A percentile compares a stretch with the other conserved stretches of the same genome.
Conservation (phyloP, 805 yeast species). For the Maudiozyma turicensis region DNA sequence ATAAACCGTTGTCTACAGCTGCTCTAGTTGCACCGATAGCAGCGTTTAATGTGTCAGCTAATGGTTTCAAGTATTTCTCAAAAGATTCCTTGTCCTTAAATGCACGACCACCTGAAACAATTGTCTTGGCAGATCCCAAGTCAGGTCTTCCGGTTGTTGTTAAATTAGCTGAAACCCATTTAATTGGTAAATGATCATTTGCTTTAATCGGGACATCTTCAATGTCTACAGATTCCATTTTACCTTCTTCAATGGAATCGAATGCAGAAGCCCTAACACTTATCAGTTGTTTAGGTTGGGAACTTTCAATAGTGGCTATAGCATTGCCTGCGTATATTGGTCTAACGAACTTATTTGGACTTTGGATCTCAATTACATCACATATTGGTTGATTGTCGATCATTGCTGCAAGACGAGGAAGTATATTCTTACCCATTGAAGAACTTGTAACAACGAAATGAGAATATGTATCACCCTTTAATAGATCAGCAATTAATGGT, state of each 20-base stretch:
- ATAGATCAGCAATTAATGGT: conserved; percentile 45
- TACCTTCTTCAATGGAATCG: conserved; percentile 34
- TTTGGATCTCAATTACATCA: conserved; percentile 62
- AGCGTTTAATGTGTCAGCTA: conserved; percentile 76
- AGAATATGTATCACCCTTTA: conserved; percentile 31
- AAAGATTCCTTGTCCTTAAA: conserved; percentile 83
- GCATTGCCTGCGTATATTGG: conserved; percentile 97
- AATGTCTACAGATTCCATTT: conserved; percentile 38
- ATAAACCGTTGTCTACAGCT: conserved; percentile 92
- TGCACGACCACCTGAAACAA: conserved; percentile 92
- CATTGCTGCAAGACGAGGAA: conserved; percentile 81
- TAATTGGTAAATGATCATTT: not conserved
- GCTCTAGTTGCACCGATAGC: conserved; percentile 98
- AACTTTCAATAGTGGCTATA: conserved; percentile 64
- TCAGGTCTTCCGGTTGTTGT: conserved; percentile 80
- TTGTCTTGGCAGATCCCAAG: conserved; percentile 67
- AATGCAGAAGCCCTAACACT: conserved; percentile 87
- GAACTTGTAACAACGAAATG: conserved; percentile 77
- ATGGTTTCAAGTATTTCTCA: conserved; percentile 64
- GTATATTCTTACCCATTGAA: conserved; percentile 75
- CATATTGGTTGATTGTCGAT: conserved; percentile 82
- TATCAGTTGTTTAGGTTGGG: conserved; percentile 54
- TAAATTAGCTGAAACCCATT: conserved; percentile 67
- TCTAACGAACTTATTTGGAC: conserved; percentile 68
- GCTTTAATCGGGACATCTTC: conserved; percentile 21